These are phyloP conservation scores for Fusarium incarnatum DNA, from an alignment of 2,329 filamentous ascomycete genomes.

Conservation along the genomic window DNA sequence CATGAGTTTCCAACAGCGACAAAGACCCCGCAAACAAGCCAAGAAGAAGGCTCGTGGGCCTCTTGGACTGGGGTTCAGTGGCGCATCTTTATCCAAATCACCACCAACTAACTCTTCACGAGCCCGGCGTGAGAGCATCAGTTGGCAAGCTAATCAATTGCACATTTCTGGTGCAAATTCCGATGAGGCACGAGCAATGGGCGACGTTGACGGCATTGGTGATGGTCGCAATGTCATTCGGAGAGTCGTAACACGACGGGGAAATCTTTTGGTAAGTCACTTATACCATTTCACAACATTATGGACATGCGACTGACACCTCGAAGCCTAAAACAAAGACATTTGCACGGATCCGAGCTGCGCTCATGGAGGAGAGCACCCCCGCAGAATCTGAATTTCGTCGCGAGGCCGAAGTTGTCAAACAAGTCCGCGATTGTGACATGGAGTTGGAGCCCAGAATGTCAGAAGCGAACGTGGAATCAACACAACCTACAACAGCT, in stretches of 20 bases:
- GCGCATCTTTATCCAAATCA: slow-evolving; percentile 72
- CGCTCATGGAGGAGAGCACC: slow-evolving; percentile 86
- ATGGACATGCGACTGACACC: slow-evolving; percentile 45
- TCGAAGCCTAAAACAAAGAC: slow-evolving; percentile 91
- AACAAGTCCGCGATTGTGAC: slow-evolving; percentile 93
- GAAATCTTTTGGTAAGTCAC: slow-evolving; percentile 82
- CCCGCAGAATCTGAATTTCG: slow-evolving; percentile 90
- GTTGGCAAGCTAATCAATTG: slow-evolving; percentile 88
- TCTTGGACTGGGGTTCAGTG: slow-evolving; percentile 63
- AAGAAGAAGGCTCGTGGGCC: slow-evolving; percentile 65
- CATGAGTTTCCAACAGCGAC: slow-evolving; percentile 83
- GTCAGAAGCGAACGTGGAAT: slow-evolving; percentile 54
- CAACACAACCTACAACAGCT: slow-evolving; percentile 65
- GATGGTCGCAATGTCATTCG: slow-evolving; percentile 80
- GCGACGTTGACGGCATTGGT: slow-evolving; percentile 61
- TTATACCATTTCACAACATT: not conserved
- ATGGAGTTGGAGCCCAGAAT: slow-evolving; percentile 67
- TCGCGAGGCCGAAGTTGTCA: slow-evolving; percentile 93
- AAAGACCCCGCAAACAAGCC: slow-evolving; percentile 77
- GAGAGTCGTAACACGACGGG: slow-evolving; percentile 84
- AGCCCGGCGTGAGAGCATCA: slow-evolving; percentile 86
- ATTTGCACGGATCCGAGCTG: slow-evolving; percentile 92
- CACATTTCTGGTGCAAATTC: slow-evolving; percentile 79
- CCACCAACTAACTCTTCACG: slow-evolving; percentile 69
- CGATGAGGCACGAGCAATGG: slow-evolving; percentile 77